Evolutionary conservation across 2,329 filamentous ascomycete genomes (phyloP), one percentile per base, ranked within the genome.

Genomic region (Hypoxylon sp.): DNA sequence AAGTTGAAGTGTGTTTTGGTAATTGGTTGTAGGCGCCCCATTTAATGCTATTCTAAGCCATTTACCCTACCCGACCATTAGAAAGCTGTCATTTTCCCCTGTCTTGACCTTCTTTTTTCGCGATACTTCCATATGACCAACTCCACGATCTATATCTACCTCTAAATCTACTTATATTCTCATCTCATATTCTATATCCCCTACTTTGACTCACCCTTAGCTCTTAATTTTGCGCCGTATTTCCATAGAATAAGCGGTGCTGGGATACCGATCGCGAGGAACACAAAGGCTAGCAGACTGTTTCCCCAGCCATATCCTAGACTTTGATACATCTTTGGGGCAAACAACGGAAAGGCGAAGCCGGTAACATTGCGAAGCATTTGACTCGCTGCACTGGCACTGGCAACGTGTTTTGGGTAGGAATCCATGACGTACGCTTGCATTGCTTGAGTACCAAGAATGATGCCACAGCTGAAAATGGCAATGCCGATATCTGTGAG

Each of bases 391-490:
- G 59, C 63, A 19, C 28, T 55, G 5, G 52, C 51, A n/a, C 50
- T 46, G 6, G 46, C 53, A 14, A 62, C 49, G 46, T 74, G 75
- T 38, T 74, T 65, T 23, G 69, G 69, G 41, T 71, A 73, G 23
- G 83, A 84, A 34, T 87, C 85, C 17, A 86, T 83, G 1, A 86
- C 79, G 61, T 87, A 87, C 0, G 84, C 85, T 65, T 85, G 83
- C 38, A 83, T 82, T 19, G 84, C 83, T 72, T 83, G 83, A 68
- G 87, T 88, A 1, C 80, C 77, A 7, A 83, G 79, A 49, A 86
- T 81, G 73, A 85, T 82, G 3, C 85, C 85, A 2, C 81, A 75
- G 0, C 84, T 82, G 60, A 88, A 82, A 11, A 85, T 79, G 0
- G 76, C 74, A 3, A 83, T 84, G 6, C 86, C 86, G 43, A 87